Percentiles rank a stretch among this genome's conserved stretches.
Evolutionary conservation across 2,329 filamentous ascomycete genomes (phyloP).

Genomic region (Diaporthe capsici): DNA sequence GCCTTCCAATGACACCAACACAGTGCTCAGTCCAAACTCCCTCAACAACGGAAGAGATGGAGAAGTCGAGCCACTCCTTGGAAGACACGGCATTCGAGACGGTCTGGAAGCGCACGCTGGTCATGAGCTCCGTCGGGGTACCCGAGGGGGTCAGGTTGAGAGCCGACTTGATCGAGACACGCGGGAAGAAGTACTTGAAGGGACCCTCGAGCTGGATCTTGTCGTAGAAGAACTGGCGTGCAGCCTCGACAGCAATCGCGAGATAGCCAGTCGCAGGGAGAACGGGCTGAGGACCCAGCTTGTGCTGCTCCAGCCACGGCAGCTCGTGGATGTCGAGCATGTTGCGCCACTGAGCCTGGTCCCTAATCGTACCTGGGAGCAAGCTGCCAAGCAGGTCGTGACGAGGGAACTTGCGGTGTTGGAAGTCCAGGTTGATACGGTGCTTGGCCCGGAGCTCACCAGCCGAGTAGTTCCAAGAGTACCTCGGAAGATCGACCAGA

Average conservation of each 20-base stretch:
- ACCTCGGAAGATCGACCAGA: conserved; percentile 55
- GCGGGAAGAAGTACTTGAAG: background rate
- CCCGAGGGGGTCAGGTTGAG: background rate
- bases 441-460: conserved; percentile 52
- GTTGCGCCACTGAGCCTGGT: conserved; percentile 52
- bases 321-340: conserved; percentile 43
- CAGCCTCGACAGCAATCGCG: conserved; percentile 29
- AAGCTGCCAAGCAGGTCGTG: conserved; percentile 57
- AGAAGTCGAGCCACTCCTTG: conserved; percentile 42
- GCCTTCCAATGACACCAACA: conserved; percentile 37
- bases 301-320: conserved; percentile 53
- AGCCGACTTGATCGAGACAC: background rate
- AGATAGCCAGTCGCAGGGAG: conserved; percentile 40
- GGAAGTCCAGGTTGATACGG: conserved; percentile 51
- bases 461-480: conserved; percentile 62
- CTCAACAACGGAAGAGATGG: conserved; percentile 41
- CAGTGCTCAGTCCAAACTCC: conserved; percentile 42
- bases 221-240: conserved; percentile 38
- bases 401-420: conserved; percentile 51
- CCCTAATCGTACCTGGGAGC: conserved; percentile 49
- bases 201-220: background rate
- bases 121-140: conserved; percentile 21
- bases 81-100: background rate
- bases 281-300: conserved; percentile 45
- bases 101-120: background rate